Evolutionary conservation across 2,329 filamentous ascomycete species (phyloP).

Genomic region (Verticillium nonalfalfae): DNA sequence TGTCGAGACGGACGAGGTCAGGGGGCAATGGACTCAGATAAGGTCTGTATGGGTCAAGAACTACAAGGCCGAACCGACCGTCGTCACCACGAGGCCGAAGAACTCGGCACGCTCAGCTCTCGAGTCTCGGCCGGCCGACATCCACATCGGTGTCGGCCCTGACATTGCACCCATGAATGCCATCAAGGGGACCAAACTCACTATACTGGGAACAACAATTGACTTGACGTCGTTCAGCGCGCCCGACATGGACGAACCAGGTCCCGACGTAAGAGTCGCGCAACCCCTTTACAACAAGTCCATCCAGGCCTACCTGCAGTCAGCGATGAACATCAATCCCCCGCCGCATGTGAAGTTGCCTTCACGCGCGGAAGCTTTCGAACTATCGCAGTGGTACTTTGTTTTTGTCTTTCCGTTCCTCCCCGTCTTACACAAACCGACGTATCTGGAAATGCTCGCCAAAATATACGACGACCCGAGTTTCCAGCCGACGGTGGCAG

Average conservation of each 20-base stretch:
- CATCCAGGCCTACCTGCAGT: slow-evolving; percentile 61
- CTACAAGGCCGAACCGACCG: slow-evolving; percentile 10
- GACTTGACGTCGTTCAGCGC: slow-evolving; percentile 69
- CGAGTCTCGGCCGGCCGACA: slow-evolving; percentile 45
- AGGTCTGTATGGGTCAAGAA: slow-evolving; percentile 28
- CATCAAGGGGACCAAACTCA: slow-evolving; percentile 70
- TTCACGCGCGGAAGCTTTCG: slow-evolving; percentile 55
- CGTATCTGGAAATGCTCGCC: slow-evolving; percentile 53
- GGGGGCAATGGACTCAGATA: slow-evolving; percentile 23
- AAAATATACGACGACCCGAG: slow-evolving; percentile 64
- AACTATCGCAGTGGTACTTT: slow-evolving; percentile 71
- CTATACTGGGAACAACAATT: slow-evolving; percentile 73
- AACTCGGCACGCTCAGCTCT: slow-evolving; percentile 24
- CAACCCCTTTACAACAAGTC: slow-evolving; percentile 63
- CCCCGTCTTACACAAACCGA: slow-evolving; percentile 71
- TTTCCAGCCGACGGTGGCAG: slow-evolving; percentile 56
- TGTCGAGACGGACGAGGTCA: slow-evolving; percentile 13
- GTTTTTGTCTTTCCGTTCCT: slow-evolving; percentile 64
- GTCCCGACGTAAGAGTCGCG: slow-evolving; percentile 29
- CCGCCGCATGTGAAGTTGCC: slow-evolving; percentile 55
- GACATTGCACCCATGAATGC: slow-evolving; percentile 63
- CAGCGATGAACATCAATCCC: slow-evolving; percentile 55
- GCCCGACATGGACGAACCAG: slow-evolving; percentile 58
- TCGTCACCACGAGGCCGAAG: slow-evolving; percentile 12
- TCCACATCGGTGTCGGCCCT: slow-evolving; percentile 59